Evolutionary conservation across 768 basidiomycete species (phyloP), one percentile per base, ranked within the genome.

Genomic region (Suillus cothurnatus): DNA sequence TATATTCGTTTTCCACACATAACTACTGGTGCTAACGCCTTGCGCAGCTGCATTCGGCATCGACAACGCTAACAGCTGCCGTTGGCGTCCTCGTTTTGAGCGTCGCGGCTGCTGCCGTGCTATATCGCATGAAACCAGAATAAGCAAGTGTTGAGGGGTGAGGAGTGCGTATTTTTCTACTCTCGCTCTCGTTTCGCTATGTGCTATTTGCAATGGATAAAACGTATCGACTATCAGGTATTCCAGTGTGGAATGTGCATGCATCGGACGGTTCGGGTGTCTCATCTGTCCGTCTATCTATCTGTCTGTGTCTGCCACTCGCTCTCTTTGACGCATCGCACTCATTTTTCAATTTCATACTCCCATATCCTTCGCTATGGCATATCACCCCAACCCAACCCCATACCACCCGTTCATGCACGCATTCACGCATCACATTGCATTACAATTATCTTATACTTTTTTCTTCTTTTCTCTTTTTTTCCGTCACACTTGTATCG

Each of bases 101-200:
- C 59, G 84, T 90, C 9, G 89, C 88, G 4, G 88, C 91, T 3
- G 88, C 85, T 15, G 90, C 89, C 8, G 90, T 92, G 59, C 77
- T 90, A 70, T 91, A 89, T 88, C 83, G 88, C 67, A 87, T 90
- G 34, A 87, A 86, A 66, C 79, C 80, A 39, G 81, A 82, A 34
- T 76, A 71, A 61, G 68, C 28, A 21, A 58, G 21, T 63, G 14
- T 41, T 14, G 31, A 55, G 53, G 53, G 53, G 34, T 36, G 57
- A 61, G 62, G 57, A 39, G 53, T 19, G 56, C 53, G 28, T 34
- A 39, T 58, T 41, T 60, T 39, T 61, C 19, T 23, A 57, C 61
- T 60, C 19, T 31, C 56, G 2, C 23, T 41, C 31, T 34, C n/a
- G 28, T 52, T 32, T 28, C 47, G 15, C 38, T 15, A 17, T 41